Evolutionary conservation across 352 stramenopile genomes (phyloP), one percentile per base, ranked within the genome.

Genomic region (Peronosclerospora sorghi): DNA sequence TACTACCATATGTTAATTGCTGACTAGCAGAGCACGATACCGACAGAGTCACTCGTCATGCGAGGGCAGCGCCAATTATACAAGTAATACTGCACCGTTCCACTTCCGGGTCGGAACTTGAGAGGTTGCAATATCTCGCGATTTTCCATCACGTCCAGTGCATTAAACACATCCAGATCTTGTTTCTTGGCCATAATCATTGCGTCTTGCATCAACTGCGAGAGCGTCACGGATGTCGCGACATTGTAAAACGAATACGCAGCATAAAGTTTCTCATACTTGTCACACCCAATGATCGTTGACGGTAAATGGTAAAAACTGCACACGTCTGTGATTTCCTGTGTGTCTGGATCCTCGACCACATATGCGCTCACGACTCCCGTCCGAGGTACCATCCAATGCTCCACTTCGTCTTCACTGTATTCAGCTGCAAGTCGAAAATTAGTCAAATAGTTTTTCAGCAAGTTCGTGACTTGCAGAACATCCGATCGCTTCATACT

Each of bases 221-320:
- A 49, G 12, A 81, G 58, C 18, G 60, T 35, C 42, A 75, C 63
- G 13, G 60, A 77, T 10, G 62, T 88, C 19, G 73, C 75, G 35
- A 86, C 71, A 54, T 99, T 99, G 76, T 99, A 99, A 55, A 97
- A 99, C 43, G 86, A 96, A 68, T 99, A 99, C n/a, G 90, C 95
- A 1, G 96, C 96, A 60, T 87, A 83, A 12, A 99, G 77, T 32
- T 80, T 96, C 24, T 83, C 76, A 70, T 99, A 84, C 67, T 97
- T 97, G 21, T 79, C 54, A 65, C 98, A 78, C 35, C 87, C 83
- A 35, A 99, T 88, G 44, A 99, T 83, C 0, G 93, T 96, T 8
- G 88, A 98, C 32, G 95, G 95, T 42, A 99, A 62, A 61, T 99
- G 94, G 76, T 99, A 99, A 54, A 97, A 99, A 63, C 81, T 92